These are phyloP conservation scores for Phylloporus arenicola DNA, from an alignment of 768 basidiomycete species.

Conservation along the genomic window DNA sequence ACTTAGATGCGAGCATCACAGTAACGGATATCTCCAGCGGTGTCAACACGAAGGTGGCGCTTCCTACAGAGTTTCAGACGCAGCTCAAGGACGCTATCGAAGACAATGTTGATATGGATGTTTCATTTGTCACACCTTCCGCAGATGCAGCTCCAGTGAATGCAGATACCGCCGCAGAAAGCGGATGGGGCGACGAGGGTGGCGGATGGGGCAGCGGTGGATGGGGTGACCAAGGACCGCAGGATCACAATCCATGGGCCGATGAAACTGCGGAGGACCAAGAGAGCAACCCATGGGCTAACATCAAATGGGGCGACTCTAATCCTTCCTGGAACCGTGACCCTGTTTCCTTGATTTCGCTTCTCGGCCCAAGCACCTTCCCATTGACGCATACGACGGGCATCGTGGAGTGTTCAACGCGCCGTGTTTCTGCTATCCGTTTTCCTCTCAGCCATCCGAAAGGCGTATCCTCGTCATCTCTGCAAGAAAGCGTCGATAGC, in stretches of 20 bases:
- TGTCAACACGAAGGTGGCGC: constrained; percentile 8
- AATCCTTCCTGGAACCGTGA: constrained; percentile 24
- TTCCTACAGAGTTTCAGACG: constrained; percentile 22
- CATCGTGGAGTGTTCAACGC: constrained; percentile 59
- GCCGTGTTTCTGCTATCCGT: constrained; percentile 47
- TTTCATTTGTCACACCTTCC: constrained; percentile 6
- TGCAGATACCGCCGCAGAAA: neutral
- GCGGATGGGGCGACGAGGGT: neutral
- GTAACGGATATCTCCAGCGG: constrained; percentile 17
- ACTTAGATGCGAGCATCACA: constrained; percentile 11
- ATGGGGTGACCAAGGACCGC: constrained; percentile 12
- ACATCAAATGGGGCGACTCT: constrained; percentile 12
- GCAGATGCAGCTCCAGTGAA: neutral
- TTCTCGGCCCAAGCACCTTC: constrained; percentile 53
- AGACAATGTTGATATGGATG: constrained; percentile 20
- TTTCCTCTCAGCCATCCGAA: constrained; percentile 31
- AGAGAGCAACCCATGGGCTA: neutral
- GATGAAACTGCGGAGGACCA: constrained; percentile 6
- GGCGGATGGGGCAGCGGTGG: constrained; percentile 12
- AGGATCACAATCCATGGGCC: constrained; percentile 13
- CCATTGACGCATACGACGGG: constrained; percentile 61
- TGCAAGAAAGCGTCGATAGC: neutral
- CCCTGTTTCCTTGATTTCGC: constrained; percentile 27
- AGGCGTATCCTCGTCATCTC: neutral
- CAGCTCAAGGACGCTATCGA: constrained; percentile 26